phyloP scores from a whole-genome alignment of 257 asterid species.

The Petunia secreta region DNA sequence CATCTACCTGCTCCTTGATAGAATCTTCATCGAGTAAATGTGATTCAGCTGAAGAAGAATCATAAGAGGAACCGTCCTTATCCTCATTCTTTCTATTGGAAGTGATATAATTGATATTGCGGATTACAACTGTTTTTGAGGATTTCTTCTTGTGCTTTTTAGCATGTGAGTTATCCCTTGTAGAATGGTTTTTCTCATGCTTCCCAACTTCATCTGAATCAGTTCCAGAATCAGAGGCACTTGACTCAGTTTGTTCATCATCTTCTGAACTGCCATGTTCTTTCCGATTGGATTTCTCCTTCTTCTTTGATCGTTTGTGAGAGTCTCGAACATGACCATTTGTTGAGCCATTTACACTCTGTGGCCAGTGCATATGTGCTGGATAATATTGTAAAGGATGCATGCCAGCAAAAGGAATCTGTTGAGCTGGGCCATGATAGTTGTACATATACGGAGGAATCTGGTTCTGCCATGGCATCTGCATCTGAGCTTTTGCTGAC shows the following conservation, averaged over 20 bases:
- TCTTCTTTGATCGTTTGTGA: conserved; percentile 47
- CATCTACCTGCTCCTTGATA: conserved; percentile 62
- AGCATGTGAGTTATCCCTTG: conserved; percentile 43
- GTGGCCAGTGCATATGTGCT: conserved; percentile 64
- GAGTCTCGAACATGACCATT: conserved; percentile 37
- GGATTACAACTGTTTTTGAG: conserved; percentile 80
- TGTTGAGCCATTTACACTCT: conserved; percentile 31
- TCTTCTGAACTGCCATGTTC: conserved; percentile 57
- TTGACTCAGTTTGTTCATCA: conserved; percentile 58
- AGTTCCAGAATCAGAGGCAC: conserved; percentile 48
- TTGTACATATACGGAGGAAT: conserved; percentile 72
- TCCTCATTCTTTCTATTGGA: conserved; percentile 63
- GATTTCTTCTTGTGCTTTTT: conserved; percentile 66
- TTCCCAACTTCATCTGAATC: conserved; percentile 48
- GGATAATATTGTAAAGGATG: conserved; percentile 61
- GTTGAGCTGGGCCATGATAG: conserved; percentile 57
- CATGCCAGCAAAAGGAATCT: conserved; percentile 58
- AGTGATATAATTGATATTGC: conserved; percentile 83
- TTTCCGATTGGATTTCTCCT: conserved; percentile 46
- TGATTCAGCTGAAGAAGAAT: conserved; percentile 48
- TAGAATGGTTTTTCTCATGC: conserved; percentile 45
- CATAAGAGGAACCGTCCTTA: conserved; percentile 50
- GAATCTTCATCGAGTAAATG: conserved; percentile 54
- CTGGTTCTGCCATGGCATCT: conserved; percentile 82
- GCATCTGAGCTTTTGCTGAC: conserved; percentile 54